Percentiles rank a stretch among this genome's conserved stretches.
These are phyloP conservation scores for Arthrobotrys iridis DNA, from an alignment of 2,329 filamentous ascomycete genomes.

Conservation along the genomic window DNA sequence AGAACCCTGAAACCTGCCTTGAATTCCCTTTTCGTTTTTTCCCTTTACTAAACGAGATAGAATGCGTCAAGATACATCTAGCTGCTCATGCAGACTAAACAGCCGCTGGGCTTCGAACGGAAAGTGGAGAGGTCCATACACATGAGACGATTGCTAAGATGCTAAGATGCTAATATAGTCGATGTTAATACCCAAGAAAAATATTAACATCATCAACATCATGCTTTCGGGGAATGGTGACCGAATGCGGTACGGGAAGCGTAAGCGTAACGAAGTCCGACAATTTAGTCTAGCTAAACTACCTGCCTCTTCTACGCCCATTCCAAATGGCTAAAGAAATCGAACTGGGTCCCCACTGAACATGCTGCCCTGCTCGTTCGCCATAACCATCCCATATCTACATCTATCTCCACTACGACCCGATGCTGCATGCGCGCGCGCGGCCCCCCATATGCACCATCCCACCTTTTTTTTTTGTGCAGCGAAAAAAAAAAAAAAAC, in stretches of 20 bases:
- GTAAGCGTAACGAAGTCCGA: constrained; percentile 41
- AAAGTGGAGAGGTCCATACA: constrained; percentile 1
- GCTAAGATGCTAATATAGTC: constrained; percentile 39
- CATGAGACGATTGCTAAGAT: too few species aligned
- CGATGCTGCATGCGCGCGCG: constrained; percentile 15
- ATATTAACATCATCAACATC: constrained; percentile 49
- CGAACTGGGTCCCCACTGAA: constrained; percentile 20
- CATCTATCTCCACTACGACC: not conserved
- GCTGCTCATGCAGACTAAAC: constrained; percentile 45
- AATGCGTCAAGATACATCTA: constrained; percentile 7
- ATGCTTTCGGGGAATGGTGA: constrained; percentile 52
- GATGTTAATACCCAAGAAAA: constrained; percentile 52
- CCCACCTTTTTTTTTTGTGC: too few species aligned
- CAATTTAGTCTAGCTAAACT: not conserved
- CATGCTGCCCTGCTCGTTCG: constrained; percentile 23
- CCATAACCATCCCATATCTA: constrained; percentile 25
- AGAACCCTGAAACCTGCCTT: too few species aligned
- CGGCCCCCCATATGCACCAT: constrained; percentile 11
- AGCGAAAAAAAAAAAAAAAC: too few species aligned
- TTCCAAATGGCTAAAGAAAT: constrained; percentile 39
- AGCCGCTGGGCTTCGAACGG: constrained; percentile 33
- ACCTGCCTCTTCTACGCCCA: too few species aligned
- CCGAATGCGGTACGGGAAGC: constrained; percentile 45
- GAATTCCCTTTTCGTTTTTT: too few species aligned
- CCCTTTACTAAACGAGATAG: not conserved